Conservation (phyloP, 768 basidiomycete genomes). For the Suillus plorans region DNA sequence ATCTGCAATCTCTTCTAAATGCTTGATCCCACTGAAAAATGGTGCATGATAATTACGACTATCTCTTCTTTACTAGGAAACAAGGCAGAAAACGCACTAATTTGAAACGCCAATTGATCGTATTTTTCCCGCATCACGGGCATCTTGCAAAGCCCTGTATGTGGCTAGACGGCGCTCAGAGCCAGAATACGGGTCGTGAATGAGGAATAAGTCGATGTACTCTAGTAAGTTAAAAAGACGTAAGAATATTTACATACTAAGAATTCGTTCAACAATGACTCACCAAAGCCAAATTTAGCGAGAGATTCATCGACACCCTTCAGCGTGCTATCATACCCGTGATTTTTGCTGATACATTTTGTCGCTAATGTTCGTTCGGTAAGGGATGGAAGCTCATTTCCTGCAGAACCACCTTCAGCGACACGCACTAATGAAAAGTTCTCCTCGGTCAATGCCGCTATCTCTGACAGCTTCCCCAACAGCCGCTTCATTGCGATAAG, state of each 20-base stretch:
- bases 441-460: slow-evolving; percentile 53
- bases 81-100: slow-evolving; percentile 48
- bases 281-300: slow-evolving; percentile 57
- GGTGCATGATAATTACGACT: background rate
- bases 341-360: slow-evolving; percentile 56
- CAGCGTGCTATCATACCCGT: slow-evolving; percentile 63
- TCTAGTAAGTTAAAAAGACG: slow-evolving; percentile 33
- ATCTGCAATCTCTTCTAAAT: slow-evolving; percentile 69
- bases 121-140: slow-evolving; percentile 64
- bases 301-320: slow-evolving; percentile 63
- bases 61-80: background rate
- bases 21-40: slow-evolving; percentile 57
- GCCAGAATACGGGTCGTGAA: slow-evolving; percentile 72
- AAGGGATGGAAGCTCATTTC: slow-evolving; percentile 3
- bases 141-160: slow-evolving; percentile 67
- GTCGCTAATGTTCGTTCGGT: slow-evolving; percentile 46
- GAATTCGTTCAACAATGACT: slow-evolving; percentile 17
- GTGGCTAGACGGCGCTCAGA: slow-evolving; percentile 64
- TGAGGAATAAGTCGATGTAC: slow-evolving; percentile 74
- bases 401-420: background rate
- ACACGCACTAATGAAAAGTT: slow-evolving; percentile 69
- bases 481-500: slow-evolving; percentile 62
- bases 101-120: slow-evolving; percentile 81
- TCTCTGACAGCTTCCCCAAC: slow-evolving; percentile 61
- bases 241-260: background rate